Conservation (phyloP, 495 filamentous ascomycete genomes). For the Penicillium subrubescens region DNA sequence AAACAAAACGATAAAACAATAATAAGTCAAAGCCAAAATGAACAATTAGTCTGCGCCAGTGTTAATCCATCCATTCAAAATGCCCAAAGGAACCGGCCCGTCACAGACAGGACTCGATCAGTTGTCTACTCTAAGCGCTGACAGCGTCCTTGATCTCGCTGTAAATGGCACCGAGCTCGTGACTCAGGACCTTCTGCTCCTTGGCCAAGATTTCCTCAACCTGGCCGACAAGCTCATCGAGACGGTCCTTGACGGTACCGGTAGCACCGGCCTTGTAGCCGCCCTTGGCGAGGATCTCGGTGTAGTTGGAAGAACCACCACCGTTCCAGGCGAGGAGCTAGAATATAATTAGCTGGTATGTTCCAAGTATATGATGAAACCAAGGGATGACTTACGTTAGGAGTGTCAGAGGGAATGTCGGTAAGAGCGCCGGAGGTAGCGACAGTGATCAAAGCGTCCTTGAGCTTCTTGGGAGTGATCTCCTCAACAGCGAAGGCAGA, state of each 20-base stretch:
- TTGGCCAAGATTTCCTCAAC: conserved; percentile 41
- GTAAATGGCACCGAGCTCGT: conserved; percentile 49
- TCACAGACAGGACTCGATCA: conserved; percentile 24
- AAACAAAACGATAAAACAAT: conserved; percentile 18
- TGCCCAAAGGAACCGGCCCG: conserved; percentile 25
- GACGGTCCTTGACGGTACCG: conserved; percentile 27
- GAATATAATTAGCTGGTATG: conserved; percentile 42
- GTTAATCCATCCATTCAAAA: conserved; percentile 35
- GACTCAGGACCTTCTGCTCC: conserved; percentile 41
- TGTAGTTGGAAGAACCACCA: conserved; percentile 89
- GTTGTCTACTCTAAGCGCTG: conserved; percentile 36
- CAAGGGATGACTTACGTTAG: conserved; percentile 60
- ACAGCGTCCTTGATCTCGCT: conserved; percentile 50
- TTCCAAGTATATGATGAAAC: neutral
- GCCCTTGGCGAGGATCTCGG: conserved; percentile 74
- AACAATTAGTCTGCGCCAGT: conserved; percentile 37
- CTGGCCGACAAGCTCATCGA: conserved; percentile 36
- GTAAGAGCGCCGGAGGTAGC: conserved; percentile 78
- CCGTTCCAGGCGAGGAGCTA: conserved; percentile 98
- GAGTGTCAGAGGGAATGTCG: conserved; percentile 83
- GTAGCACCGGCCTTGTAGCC: conserved; percentile 40
- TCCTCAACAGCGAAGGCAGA: conserved; percentile 87
- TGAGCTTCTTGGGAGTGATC: conserved; percentile 92
- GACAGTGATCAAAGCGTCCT: conserved; percentile 81
- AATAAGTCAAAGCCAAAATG: conserved; percentile 23